Evolutionary conservation across 768 basidiomycete species (phyloP).

Genomic region (Tricholoma sp.): DNA sequence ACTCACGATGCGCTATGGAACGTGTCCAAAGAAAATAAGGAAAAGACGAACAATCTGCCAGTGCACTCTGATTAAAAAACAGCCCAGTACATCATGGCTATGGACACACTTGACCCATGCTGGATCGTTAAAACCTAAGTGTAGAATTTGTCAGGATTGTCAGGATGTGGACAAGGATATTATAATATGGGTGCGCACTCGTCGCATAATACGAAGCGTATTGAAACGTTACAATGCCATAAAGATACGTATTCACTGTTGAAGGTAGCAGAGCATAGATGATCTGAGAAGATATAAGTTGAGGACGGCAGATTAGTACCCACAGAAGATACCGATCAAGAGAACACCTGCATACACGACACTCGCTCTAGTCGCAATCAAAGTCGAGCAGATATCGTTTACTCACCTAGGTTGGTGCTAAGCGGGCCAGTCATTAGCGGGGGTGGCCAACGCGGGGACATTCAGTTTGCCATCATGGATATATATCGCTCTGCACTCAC

Average conservation of each 20-base stretch:
- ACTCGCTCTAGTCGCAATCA: background rate
- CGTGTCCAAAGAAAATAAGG: constrained; percentile 6
- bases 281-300: background rate
- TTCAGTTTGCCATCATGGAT: too few relatives aligned
- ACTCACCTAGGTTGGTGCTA: constrained; percentile 11
- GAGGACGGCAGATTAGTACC: background rate
- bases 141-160: background rate
- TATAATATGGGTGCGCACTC: constrained; percentile 2
- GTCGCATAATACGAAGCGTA: constrained; percentile 13
- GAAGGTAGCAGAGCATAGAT: background rate
- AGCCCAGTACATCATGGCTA: background rate
- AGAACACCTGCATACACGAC: constrained; percentile 12
- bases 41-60: constrained; percentile 6
- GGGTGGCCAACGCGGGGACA: too few relatives aligned
- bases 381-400: background rate
- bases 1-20: constrained; percentile 11
- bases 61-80: background rate
- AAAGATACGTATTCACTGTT: constrained; percentile 19
- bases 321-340: constrained; percentile 19
- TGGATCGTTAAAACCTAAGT: constrained; percentile 8
- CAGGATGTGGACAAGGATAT: background rate
- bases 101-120: constrained; percentile 7
- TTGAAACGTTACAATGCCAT: constrained; percentile 18
- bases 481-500: background rate
- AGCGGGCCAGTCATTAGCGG: background rate